These are phyloP conservation scores for Uncinocarpus reesii DNA, from an alignment of 2,329 filamentous ascomycete species.

Conservation along the genomic window DNA sequence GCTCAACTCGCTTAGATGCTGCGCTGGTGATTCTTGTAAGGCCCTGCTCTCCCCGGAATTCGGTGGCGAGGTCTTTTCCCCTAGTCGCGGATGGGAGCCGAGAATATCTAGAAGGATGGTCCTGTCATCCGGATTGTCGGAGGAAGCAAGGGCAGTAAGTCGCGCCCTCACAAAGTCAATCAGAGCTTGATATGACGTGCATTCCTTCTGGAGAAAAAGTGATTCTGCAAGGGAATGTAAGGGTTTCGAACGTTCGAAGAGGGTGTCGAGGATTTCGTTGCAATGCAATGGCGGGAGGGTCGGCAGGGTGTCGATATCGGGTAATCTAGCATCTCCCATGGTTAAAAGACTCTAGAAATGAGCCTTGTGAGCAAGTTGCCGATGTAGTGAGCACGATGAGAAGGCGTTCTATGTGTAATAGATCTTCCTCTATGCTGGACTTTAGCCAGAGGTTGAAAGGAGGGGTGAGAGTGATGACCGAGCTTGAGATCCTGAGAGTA, in stretches of 20 bases:
- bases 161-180: slow-evolving; percentile 56
- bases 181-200: slow-evolving; percentile 58
- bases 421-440: no score
- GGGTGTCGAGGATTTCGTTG: slow-evolving; percentile 52
- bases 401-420: no score
- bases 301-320: slow-evolving; percentile 11
- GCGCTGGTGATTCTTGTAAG: slow-evolving; percentile 49
- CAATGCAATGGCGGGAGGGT: slow-evolving; percentile 13
- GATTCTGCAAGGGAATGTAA: slow-evolving; percentile 64
- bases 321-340: slow-evolving; percentile 5
- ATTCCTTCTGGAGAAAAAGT: slow-evolving; percentile 47
- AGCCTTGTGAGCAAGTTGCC: no score
- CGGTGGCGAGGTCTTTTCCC: slow-evolving; percentile 41
- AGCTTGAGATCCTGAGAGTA: no score
- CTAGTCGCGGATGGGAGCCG: slow-evolving; percentile 71
- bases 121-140: slow-evolving; percentile 41
- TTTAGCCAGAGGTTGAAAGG: no score
- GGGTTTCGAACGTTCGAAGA: slow-evolving; percentile 72
- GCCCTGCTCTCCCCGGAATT: slow-evolving; percentile 29
- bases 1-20: slow-evolving; percentile 56
- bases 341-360: background rate
- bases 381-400: no score
- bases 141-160: slow-evolving; percentile 50
- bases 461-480: no score
- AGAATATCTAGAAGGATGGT: slow-evolving; percentile 60